These are phyloP conservation scores for Salisapilia sapeloensis DNA, from an alignment of 352 stramenopile genomes.

Conservation along the genomic window DNA sequence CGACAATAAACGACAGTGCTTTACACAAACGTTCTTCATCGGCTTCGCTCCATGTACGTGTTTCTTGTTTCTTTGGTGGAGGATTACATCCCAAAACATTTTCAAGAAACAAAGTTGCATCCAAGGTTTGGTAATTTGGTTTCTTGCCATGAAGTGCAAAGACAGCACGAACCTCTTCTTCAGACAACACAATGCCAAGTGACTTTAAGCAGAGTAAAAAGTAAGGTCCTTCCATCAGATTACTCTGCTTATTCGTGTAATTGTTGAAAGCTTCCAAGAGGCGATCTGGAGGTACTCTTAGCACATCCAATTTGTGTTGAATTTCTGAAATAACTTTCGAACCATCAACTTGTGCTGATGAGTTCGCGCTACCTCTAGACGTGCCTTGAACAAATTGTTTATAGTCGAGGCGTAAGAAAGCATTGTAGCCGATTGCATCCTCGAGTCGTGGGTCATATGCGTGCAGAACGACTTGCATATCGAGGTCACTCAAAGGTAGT, in stretches of 20 bases:
- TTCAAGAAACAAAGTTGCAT: conserved; percentile 9
- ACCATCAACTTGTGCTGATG: conserved; percentile 1
- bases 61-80: conserved; percentile 5
- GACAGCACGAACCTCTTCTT: conserved; percentile 7
- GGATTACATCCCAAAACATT: conserved; percentile 4
- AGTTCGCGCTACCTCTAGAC: conserved; percentile 8
- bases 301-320: conserved; percentile 5
- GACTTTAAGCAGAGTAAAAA: conserved; percentile 15
- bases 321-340: conserved; percentile 4
- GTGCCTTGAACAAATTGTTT: conserved; percentile 9
- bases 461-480: conserved; percentile 28
- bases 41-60: conserved; percentile 1
- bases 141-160: conserved; percentile 9
- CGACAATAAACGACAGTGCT: conserved; percentile 11
- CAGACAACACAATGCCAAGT: conserved; percentile 8
- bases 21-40: conserved; percentile 13
- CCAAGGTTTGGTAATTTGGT: conserved; percentile 7
- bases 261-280: conserved; percentile 7
- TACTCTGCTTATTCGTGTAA: conserved; percentile 1
- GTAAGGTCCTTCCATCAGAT: conserved; percentile 5
- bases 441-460: conserved; percentile 30
- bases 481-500: conserved; percentile 23
- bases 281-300: conserved; percentile 2
- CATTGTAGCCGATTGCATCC: conserved; percentile 24
- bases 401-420: conserved; percentile 47